These are phyloP conservation scores for Nannizziopsis arthrosporioides DNA, from an alignment of 2,329 filamentous ascomycete species.

Conservation along the genomic window DNA sequence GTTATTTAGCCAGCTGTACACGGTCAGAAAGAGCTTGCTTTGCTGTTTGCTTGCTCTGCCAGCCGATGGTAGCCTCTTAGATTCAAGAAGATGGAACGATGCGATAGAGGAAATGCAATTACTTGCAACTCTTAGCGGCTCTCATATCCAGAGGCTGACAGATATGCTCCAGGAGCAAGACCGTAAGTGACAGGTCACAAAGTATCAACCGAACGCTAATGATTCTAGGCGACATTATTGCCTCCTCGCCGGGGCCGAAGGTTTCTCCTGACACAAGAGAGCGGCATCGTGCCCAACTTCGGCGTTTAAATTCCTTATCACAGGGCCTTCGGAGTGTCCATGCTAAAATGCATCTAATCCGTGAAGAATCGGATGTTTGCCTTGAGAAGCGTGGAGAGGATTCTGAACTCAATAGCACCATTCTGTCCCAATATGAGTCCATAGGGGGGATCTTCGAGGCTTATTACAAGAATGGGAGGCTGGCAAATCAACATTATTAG, in stretches of 20 bases:
- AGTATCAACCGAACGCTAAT: slow-evolving; percentile 9
- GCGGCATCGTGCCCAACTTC: slow-evolving; percentile 72
- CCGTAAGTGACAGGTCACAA: slow-evolving; percentile 41
- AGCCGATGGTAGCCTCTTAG: slow-evolving; percentile 63
- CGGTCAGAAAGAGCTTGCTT: slow-evolving; percentile 70
- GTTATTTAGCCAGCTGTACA: slow-evolving; percentile 67
- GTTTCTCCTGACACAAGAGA: slow-evolving; percentile 51
- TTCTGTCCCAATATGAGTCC: slow-evolving; percentile 87
- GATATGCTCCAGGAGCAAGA: slow-evolving; percentile 68
- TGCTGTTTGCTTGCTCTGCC: slow-evolving; percentile 83
- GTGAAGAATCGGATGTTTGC: slow-evolving; percentile 74
- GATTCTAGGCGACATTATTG: slow-evolving; percentile 30
- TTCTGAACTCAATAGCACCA: slow-evolving; percentile 61
- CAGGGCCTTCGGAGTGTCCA: slow-evolving; percentile 84
- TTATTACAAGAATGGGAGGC: slow-evolving; percentile 77
- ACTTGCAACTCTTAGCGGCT: slow-evolving; percentile 50
- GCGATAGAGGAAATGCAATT: slow-evolving; percentile 63
- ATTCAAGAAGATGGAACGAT: slow-evolving; percentile 66
- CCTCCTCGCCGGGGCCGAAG: slow-evolving; percentile 34
- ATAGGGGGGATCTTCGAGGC: slow-evolving; percentile 78
- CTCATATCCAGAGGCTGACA: slow-evolving; percentile 55
- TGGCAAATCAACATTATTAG: slow-evolving; percentile 69
- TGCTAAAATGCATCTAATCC: slow-evolving; percentile 82
- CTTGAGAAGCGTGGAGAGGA: slow-evolving; percentile 58
- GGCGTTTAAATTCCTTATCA: slow-evolving; percentile 77